Evolutionary conservation across 1,284 basidiomycete species (phyloP).

Genomic region (Heterobasidion irregulare): DNA sequence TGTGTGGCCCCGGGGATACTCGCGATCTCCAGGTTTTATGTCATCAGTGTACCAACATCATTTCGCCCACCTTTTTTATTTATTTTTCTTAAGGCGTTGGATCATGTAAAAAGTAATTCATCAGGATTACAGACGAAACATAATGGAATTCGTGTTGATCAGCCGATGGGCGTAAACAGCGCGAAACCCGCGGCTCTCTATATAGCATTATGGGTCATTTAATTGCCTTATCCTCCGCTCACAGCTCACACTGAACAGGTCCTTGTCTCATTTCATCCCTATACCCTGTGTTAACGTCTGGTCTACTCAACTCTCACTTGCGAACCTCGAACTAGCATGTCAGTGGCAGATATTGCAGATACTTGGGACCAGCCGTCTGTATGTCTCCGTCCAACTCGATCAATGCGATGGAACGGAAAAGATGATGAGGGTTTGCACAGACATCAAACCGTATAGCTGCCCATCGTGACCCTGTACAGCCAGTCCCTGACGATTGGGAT

Average conservation of each 20-base stretch:
- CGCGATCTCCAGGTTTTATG: too few species aligned
- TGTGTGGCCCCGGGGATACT: too few species aligned
- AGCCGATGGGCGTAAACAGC: background rate
- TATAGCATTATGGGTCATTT: background rate
- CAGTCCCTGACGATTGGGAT: conserved; percentile 33
- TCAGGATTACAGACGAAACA: too few species aligned
- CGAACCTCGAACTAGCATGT: background rate
- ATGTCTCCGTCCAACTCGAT: background rate
- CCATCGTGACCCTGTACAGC: background rate
- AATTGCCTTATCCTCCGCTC: background rate
- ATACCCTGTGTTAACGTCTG: background rate
- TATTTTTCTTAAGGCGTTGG: too few species aligned
- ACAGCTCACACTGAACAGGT: background rate
- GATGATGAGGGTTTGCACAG: background rate
- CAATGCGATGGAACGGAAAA: background rate
- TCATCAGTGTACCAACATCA: too few species aligned
- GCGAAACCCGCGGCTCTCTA: background rate
- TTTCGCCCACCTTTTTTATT: too few species aligned
- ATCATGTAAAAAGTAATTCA: too few species aligned
- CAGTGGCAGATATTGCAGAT: background rate
- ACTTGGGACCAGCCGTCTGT: conserved; percentile 1
- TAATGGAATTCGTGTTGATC: too few species aligned
- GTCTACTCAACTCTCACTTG: background rate
- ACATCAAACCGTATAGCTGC: background rate
- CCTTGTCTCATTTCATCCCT: background rate